Evolutionary conservation across 129 eudicot genomes (phyloP), one percentile per base, ranked within the genome.

Genomic region (Sambucus nigra): DNA sequence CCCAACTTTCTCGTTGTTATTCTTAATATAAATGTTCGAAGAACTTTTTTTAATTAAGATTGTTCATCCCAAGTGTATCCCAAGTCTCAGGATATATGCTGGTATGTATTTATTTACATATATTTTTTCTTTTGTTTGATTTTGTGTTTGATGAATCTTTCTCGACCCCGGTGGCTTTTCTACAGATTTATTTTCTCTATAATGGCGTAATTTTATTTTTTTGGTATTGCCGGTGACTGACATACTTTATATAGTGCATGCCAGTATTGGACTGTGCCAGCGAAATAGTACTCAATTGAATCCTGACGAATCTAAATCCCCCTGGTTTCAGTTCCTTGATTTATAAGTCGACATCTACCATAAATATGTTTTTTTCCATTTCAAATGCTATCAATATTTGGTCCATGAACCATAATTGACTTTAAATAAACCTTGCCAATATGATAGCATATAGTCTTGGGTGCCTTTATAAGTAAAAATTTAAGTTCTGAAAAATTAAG

Each of bases 281-380:
- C 73, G 99, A 48, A 91, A 91, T 69, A 85, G 94, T 61, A 83
- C 99, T 31, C 84, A 94, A 5, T 55, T 91, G 79, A 80, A 82
- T 50, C 83, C 88, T 17, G 79, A 82, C 21, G 99, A 86, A 71
- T 79, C 99, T 2, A 95, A 86, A 68, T 68, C 61, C 69, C 95
- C 86, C 52, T 91, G 99, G 99, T 91, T 91, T 67, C 89, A 83
- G 67, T 73, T 91, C 71, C 95, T 91, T 39, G 99, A 91, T 61
- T 74, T 72, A 95, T 91, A 67, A 85, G 99, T 31, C 27, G n/a
- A 54, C 51, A 47, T 33, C 18, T 45, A 12, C 19, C 26, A 51
- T 23, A 55, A 31, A 40, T 35, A 35, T 35, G 42, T 15, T 35
- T 35, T n/a, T 15, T 35, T 5, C 51, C 59, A 21, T n/a, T n/a